phyloP scores from a whole-genome alignment of 2,329 filamentous ascomycete species.

The Aspergillus fumigatiaffinis region DNA sequence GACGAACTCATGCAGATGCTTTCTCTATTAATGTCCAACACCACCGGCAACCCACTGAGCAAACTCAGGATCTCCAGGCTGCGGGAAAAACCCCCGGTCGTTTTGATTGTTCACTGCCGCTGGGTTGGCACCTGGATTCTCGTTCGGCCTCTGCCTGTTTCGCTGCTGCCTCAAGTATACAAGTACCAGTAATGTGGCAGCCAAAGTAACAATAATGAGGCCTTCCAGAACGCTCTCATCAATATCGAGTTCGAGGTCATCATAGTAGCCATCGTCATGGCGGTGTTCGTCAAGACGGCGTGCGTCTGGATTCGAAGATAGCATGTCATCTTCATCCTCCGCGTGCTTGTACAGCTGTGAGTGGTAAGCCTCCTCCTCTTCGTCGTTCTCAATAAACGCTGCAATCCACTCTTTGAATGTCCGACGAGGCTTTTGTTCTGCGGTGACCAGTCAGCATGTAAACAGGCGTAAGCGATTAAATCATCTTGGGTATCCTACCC shows the following conservation, averaged over 20 bases:
- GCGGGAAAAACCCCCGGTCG: conserved; percentile 60
- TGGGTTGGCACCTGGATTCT: conserved; percentile 25
- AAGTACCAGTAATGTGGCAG: conserved; percentile 68
- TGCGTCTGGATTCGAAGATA: conserved; percentile 22
- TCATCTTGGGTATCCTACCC: conserved; percentile 52
- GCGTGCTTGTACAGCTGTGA: conserved; percentile 46
- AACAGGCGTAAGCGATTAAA: neutral
- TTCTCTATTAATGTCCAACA: conserved; percentile 48
- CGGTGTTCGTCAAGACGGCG: conserved; percentile 25
- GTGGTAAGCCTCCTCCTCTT: conserved; percentile 62
- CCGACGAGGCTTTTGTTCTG: conserved; percentile 68
- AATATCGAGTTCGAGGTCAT: conserved; percentile 59
- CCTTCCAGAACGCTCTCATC: conserved; percentile 82
- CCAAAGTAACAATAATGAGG: conserved; percentile 74
- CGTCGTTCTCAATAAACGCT: conserved; percentile 73
- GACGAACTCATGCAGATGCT: neutral
- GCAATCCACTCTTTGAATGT: conserved; percentile 81
- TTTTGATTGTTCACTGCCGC: conserved; percentile 22
- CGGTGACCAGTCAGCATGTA: conserved; percentile 23
- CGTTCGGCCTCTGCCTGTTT: conserved; percentile 35
- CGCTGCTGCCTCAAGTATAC: conserved; percentile 65
- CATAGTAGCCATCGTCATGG: conserved; percentile 52
- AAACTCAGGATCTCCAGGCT: conserved; percentile 63
- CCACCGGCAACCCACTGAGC: conserved; percentile 65
- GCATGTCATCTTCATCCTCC: conserved; percentile 33